Percentiles rank a stretch among this genome's conserved stretches.
Conservation (phyloP, 257 asterid species). For the Capsicum baccatum region DNA sequence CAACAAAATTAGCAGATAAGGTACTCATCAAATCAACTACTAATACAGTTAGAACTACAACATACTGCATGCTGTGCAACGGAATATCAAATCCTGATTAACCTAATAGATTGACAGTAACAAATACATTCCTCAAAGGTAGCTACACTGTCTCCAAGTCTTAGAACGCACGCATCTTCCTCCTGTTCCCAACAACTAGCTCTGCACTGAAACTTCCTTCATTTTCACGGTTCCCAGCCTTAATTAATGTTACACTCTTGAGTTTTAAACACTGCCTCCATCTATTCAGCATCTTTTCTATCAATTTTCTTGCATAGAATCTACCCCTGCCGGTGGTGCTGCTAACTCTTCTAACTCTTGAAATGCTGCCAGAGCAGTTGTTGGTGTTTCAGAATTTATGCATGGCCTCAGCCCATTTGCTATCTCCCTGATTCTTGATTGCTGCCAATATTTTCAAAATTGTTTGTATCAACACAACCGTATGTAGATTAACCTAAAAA, state of each 20-base stretch:
- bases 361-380: constrained; percentile 49
- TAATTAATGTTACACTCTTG: not conserved
- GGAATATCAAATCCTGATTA: constrained; percentile 24
- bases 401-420: constrained; percentile 56
- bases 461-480: not conserved
- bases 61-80: constrained; percentile 25
- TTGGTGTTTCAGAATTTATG: constrained; percentile 47
- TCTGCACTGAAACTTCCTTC: not conserved
- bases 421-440: constrained; percentile 56
- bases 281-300: not conserved
- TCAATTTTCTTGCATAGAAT: constrained; percentile 24
- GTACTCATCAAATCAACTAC: constrained; percentile 23
- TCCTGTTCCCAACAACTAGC: constrained; percentile 26
- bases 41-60: constrained; percentile 27
- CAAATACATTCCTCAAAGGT: constrained; percentile 17
- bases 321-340: not conserved
- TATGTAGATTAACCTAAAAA: not conserved
- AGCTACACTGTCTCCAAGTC: constrained; percentile 16
- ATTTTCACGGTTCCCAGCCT: constrained; percentile 1
- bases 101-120: constrained; percentile 22
- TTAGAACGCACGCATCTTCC: not conserved
- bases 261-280: not conserved
- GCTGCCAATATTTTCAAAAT: constrained; percentile 47
- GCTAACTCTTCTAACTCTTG: constrained; percentile 69
- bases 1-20: constrained; percentile 22